Evolutionary conservation across 768 basidiomycete genomes (phyloP).

Genomic region (Serpula lacrymans): DNA sequence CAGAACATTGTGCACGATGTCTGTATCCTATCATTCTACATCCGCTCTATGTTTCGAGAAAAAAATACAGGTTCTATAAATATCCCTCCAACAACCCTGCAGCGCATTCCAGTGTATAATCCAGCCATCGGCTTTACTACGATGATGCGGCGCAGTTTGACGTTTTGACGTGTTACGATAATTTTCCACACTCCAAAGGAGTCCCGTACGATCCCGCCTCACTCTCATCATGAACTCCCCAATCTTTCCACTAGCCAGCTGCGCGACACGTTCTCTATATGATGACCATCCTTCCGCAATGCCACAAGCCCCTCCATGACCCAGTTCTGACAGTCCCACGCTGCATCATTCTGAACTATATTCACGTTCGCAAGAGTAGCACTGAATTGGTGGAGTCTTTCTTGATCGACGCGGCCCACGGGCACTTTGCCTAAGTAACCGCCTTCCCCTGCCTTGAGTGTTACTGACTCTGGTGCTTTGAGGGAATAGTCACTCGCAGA

Average conservation of each 20-base stretch:
- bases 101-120: too few species aligned
- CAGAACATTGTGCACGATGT: too few species aligned
- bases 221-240: background rate
- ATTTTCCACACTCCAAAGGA: too few species aligned
- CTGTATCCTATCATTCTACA: too few species aligned
- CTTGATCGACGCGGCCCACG: slow-evolving; percentile 25
- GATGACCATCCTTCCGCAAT: slow-evolving; percentile 26
- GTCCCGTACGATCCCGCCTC: too few species aligned
- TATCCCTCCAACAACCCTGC: too few species aligned
- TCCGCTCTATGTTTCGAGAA: too few species aligned
- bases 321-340: slow-evolving; percentile 27
- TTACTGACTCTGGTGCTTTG: slow-evolving; percentile 31
- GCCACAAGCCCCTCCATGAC: slow-evolving; percentile 29
- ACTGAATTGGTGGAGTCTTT: slow-evolving; percentile 24
- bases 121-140: too few species aligned
- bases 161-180: too few species aligned
- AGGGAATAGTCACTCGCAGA: slow-evolving; percentile 23
- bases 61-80: too few species aligned
- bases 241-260: slow-evolving; percentile 28
- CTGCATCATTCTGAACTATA: slow-evolving; percentile 21
- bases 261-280: slow-evolving; percentile 23
- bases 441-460: slow-evolving; percentile 26
- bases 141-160: too few species aligned
- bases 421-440: slow-evolving; percentile 19
- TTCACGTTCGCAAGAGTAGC: slow-evolving; percentile 23